Conservation (phyloP, 257 asterid genomes). For the Dorcoceras hygrometricum region DNA sequence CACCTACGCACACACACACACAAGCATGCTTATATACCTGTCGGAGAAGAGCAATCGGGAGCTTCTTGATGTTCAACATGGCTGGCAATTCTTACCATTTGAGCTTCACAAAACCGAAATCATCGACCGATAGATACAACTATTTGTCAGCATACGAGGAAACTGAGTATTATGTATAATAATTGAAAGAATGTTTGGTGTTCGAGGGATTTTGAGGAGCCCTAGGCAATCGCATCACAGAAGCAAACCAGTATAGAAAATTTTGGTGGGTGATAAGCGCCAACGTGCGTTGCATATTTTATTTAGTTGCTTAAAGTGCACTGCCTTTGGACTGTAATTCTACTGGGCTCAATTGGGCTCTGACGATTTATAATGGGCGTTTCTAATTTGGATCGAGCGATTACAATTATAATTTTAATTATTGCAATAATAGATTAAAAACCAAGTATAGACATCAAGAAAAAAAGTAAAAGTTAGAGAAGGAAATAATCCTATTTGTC, state of each 20-base stretch:
- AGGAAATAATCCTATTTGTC: no score
- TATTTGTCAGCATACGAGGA: neutral
- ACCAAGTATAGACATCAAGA: no score
- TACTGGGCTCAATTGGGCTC: no score
- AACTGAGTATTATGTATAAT: neutral
- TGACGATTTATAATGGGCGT: no score
- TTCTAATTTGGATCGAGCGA: no score
- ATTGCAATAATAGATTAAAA: no score
- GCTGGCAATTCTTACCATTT: slow-evolving; percentile 46
- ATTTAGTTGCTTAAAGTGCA: neutral
- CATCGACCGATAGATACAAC: neutral
- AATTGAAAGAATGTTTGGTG: neutral
- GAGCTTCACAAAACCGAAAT: slow-evolving; percentile 14
- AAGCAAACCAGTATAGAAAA: neutral
- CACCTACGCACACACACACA: neutral
- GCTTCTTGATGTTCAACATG: slow-evolving; percentile 47
- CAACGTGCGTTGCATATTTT: neutral
- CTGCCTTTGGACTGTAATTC: neutral
- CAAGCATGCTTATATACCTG: slow-evolving; percentile 28
- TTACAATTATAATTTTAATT: no score
- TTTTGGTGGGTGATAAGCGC: neutral
- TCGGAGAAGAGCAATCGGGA: slow-evolving; percentile 48
- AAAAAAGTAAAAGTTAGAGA: no score
- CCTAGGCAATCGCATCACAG: slow-evolving; percentile 1
- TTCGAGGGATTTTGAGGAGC: neutral